Evolutionary conservation across 495 filamentous ascomycete genomes (phyloP).

Genomic region (Mycothermus thermophilus): DNA sequence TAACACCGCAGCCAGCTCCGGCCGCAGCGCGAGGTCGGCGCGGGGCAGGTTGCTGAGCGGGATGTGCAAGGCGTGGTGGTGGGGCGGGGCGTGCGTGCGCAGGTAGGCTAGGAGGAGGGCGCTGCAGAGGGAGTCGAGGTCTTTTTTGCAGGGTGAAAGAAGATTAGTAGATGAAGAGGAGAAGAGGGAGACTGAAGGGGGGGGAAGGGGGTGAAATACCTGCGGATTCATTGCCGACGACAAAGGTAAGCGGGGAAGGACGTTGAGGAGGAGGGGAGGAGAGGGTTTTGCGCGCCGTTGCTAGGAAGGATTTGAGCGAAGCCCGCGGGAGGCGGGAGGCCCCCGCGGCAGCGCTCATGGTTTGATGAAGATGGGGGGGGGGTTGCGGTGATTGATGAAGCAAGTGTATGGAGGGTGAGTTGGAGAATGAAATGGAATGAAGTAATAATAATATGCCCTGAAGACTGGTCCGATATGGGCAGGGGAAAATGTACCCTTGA

Average conservation of each 20-base stretch:
- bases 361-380: not conserved
- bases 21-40: slow-evolving; percentile 56
- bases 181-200: not conserved
- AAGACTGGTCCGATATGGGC: no score
- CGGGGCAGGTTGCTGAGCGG: slow-evolving; percentile 67
- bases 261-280: slow-evolving; percentile 20
- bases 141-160: slow-evolving; percentile 24
- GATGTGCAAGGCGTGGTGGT: slow-evolving; percentile 47
- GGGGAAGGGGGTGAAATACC: slow-evolving; percentile 26
- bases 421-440: not conserved
- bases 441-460: no score
- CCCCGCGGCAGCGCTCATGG: slow-evolving; percentile 5
- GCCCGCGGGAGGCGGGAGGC: slow-evolving; percentile 8
- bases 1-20: slow-evolving; percentile 57
- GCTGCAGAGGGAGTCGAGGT: slow-evolving; percentile 85
- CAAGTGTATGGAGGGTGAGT: not conserved
- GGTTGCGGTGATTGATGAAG: not conserved
- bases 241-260: slow-evolving; percentile 40
- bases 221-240: slow-evolving; percentile 62
- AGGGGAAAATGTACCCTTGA: no score
- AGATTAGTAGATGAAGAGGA: not conserved
- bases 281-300: slow-evolving; percentile 28
- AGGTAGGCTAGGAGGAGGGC: slow-evolving; percentile 79
- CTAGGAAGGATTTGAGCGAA: slow-evolving; percentile 25
- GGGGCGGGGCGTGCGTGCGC: slow-evolving; percentile 36